A percentile compares a stretch with the other conserved stretches of the same genome.
Evolutionary conservation across 345 rosid genomes (phyloP).

Genomic region (Hibiscus syriacus): DNA sequence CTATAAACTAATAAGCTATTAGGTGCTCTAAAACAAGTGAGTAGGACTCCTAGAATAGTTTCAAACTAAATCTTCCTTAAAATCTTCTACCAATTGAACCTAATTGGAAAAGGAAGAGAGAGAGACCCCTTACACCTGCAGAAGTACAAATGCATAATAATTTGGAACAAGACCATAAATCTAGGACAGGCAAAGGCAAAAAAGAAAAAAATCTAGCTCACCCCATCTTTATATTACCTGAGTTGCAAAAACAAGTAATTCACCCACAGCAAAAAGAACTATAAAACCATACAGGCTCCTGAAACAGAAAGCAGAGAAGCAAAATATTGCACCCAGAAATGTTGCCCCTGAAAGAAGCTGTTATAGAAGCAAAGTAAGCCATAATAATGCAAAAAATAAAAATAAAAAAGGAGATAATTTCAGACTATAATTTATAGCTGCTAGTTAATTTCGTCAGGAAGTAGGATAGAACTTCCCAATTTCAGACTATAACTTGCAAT

Average conservation of each 20-base stretch:
- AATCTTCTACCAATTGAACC: neutral
- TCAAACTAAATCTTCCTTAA: neutral
- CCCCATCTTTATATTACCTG: slow-evolving; percentile 50
- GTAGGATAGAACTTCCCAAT: neutral
- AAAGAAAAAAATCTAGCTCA: neutral
- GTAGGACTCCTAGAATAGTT: neutral
- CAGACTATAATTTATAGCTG: neutral
- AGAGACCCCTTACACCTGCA: neutral
- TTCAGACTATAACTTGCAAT: too few species aligned
- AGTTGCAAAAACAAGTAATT: slow-evolving; percentile 82
- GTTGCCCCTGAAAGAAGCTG: slow-evolving; percentile 84
- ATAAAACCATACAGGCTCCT: slow-evolving; percentile 68
- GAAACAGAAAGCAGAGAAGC: slow-evolving; percentile 77
- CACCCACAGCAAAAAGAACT: slow-evolving; percentile 73
- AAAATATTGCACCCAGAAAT: slow-evolving; percentile 67
- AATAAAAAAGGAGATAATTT: neutral
- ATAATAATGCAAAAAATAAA: neutral
- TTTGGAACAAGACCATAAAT: too few species aligned
- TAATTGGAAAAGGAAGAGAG: neutral
- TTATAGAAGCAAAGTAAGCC: slow-evolving; percentile 13
- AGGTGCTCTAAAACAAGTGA: neutral
- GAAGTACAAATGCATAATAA: too few species aligned
- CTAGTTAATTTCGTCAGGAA: neutral
- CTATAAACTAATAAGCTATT: neutral
- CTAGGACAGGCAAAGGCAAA: neutral